A percentile compares a stretch with the other conserved stretches of the same genome.
These are phyloP conservation scores for carrot (Daucus carota) DNA, from an alignment of 129 eudicot species.

Conservation along the genomic window DNA sequence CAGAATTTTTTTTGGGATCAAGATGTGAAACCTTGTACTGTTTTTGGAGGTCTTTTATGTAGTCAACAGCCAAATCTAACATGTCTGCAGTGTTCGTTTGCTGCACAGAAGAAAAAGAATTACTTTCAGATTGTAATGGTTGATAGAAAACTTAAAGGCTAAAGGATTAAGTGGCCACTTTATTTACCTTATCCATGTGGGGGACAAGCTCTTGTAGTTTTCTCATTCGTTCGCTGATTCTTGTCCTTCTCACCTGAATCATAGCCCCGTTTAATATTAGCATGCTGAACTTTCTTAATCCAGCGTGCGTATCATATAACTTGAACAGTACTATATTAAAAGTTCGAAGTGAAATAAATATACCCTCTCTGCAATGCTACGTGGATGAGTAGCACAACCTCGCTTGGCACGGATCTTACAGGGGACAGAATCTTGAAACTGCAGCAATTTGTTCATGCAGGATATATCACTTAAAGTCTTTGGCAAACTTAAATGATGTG, in stretches of 20 bases:
- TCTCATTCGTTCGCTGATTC: constrained; percentile 96
- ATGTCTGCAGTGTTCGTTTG: constrained; percentile 98
- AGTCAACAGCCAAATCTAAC: constrained; percentile 95
- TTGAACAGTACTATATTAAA: background rate
- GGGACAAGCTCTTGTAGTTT: constrained; percentile 94
- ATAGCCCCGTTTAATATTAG: background rate
- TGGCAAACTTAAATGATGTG: constrained; percentile 86
- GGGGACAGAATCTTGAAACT: constrained; percentile 75
- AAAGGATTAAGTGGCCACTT: background rate
- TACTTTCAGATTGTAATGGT: background rate
- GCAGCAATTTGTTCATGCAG: constrained; percentile 58
- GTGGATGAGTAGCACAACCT: constrained; percentile 97
- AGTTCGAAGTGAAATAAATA: constrained; percentile 1
- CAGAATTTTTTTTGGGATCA: background rate
- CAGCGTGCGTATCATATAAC: background rate
- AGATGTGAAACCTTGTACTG: constrained; percentile 57
- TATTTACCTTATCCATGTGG: constrained; percentile 86
- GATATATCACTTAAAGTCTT: constrained; percentile 60
- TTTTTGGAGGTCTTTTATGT: constrained; percentile 80
- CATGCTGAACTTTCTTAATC: background rate
- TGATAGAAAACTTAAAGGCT: background rate
- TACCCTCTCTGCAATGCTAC: constrained; percentile 99
- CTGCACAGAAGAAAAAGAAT: constrained; percentile 30
- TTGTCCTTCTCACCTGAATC: constrained; percentile 72
- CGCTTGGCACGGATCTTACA: constrained; percentile 91